Base-by-base conservation (phyloP, 495 filamentous ascomycete species). In the Oleoguttula mirabilis region DNA sequence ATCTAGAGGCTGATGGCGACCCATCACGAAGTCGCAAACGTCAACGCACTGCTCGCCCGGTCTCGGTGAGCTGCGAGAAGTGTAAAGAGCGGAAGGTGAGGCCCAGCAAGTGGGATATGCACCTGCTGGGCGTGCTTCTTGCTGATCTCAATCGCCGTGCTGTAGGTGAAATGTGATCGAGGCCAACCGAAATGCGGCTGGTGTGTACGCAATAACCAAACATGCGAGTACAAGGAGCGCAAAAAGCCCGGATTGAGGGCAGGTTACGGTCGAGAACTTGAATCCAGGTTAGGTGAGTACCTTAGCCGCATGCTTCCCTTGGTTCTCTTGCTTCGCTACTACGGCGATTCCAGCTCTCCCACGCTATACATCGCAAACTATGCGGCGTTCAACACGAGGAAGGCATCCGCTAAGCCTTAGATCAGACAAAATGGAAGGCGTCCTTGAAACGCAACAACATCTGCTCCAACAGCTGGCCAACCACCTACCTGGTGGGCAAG, bases 181-280 rank as follows among this genome's bases (percentile, higher is more conserved):
- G 73, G 77, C 8, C 83, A 87, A 43, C 86, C 86, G 7, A 77
- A 75, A 43, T 94, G 86, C 60, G 86, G 86, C 32, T 92, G 86
- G 85, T 94, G 86, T 55, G 69, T 68, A 51, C 76, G 83, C 41
- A 92, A 92, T 59, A 71, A 72, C 4, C 79, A 83, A 31, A 28
- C 66, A 20, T 90, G 84, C 63, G 80, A 87, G 57, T 90, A 90
- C 61, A 84, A 79, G 56, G 82, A 84, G 54, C 72, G 84, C 15
- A 88, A 86, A 65, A 88, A 88, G 59, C 84, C 84, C 16, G 84
- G 48, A 6, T 63, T 88, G 35, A 66, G 84, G 44, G 86, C 86
- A 36, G 86, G 86, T 1, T 93, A 92, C 58, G 86, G 86, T 1
- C 72, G 86, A 41, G 86, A 94, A 61, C 63, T 94, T 28, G 86